Evolutionary conservation across 495 filamentous ascomycete species (phyloP).

Genomic region (Neurospora hispaniola): DNA sequence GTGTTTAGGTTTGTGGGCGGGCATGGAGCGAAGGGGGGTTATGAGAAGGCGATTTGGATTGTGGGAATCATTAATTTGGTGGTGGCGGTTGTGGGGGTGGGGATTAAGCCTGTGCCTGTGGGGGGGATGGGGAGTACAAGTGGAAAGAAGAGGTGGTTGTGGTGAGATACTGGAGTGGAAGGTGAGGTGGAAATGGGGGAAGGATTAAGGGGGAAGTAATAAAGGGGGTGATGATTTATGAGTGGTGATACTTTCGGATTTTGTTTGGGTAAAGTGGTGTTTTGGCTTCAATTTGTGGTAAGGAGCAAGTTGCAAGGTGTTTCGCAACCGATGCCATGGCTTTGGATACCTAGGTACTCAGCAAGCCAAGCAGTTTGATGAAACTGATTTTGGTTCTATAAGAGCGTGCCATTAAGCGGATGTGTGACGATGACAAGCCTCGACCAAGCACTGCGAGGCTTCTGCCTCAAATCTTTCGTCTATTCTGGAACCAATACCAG

Average conservation of each 20-base stretch:
- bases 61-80: slow-evolving; percentile 66
- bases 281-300: too few relatives aligned
- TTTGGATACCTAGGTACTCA: too few relatives aligned
- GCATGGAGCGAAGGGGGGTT: slow-evolving; percentile 34
- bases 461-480: too few relatives aligned
- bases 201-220: background rate
- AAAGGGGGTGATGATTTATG: background rate
- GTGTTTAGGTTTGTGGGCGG: slow-evolving; percentile 60
- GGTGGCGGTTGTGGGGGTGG: slow-evolving; percentile 16
- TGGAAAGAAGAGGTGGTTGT: background rate
- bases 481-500: too few relatives aligned
- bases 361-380: too few relatives aligned
- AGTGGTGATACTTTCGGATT: background rate
- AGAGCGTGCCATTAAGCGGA: too few relatives aligned
- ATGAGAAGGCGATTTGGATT: slow-evolving; percentile 65
- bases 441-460: too few relatives aligned
- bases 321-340: too few relatives aligned
- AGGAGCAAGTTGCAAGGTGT: too few relatives aligned
- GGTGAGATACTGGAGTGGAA: background rate
- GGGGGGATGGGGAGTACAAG: background rate
- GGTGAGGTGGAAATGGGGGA: background rate
- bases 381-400: too few relatives aligned
- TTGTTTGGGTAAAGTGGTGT: too few relatives aligned
- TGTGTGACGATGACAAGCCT: too few relatives aligned
- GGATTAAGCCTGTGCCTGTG: background rate